A percentile compares a stretch with the other conserved stretches of the same genome.
These are phyloP conservation scores for Guadua angustifolia DNA, from an alignment of 176 grass and related monocot species.

Conservation along the genomic window DNA sequence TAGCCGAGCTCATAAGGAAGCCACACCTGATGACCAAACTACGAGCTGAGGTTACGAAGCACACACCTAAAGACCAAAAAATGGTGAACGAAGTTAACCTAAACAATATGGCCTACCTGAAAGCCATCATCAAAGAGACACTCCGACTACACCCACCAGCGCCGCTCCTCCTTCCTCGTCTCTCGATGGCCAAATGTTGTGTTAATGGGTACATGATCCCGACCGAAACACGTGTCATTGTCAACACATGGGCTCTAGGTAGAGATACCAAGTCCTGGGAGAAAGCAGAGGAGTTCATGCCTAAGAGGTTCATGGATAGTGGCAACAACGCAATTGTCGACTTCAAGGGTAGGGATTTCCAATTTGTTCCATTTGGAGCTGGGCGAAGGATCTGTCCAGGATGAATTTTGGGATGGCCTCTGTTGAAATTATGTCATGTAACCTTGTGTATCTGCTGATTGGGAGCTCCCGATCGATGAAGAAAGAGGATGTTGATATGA, in stretches of 20 bases:
- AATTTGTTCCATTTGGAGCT: conserved; percentile 46
- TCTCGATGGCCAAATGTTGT: conserved; percentile 28
- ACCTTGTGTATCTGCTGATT: conserved; percentile 41
- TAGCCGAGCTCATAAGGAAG: conserved; percentile 47
- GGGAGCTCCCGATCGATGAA: conserved; percentile 35
- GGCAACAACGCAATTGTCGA: not conserved
- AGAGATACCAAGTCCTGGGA: conserved; percentile 43
- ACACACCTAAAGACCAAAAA: not conserved
- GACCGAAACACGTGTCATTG: conserved; percentile 30
- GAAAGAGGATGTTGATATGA: conserved; percentile 42
- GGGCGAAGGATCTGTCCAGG: conserved; percentile 46
- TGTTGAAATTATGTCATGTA: conserved; percentile 37
- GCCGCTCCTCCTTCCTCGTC: conserved; percentile 42
- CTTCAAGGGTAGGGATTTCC: conserved; percentile 42
- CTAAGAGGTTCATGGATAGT: conserved; percentile 33
- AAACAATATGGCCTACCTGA: conserved; percentile 24
- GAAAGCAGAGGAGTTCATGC: conserved; percentile 36
- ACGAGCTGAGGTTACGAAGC: conserved; percentile 35
- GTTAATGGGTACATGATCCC: conserved; percentile 44
- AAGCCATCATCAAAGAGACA: conserved; percentile 48
- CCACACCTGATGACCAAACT: conserved; percentile 39
- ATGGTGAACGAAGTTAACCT: conserved; percentile 30
- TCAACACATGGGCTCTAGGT: conserved; percentile 48
- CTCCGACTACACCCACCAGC: conserved; percentile 44
- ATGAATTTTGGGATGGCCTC: conserved; percentile 40